A percentile compares a stretch with the other conserved stretches of the same genome.
These are phyloP conservation scores for Incumbomyces delicatus DNA, from an alignment of 2,329 filamentous ascomycete genomes.

Conservation along the genomic window DNA sequence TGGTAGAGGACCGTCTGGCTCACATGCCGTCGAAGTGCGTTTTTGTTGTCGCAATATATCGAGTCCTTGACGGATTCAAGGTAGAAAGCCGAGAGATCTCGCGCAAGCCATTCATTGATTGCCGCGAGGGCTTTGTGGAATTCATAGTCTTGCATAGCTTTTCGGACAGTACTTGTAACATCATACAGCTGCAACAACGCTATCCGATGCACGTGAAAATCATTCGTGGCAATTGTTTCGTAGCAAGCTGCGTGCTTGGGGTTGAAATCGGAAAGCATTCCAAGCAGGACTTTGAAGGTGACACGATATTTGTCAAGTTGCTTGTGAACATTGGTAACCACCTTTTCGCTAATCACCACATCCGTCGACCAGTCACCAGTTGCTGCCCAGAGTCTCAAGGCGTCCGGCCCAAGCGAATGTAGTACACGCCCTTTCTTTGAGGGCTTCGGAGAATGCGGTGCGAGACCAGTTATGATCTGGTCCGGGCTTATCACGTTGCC, in stretches of 20 bases:
- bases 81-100: constrained; percentile 85
- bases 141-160: constrained; percentile 60
- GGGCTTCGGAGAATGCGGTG: constrained; percentile 29
- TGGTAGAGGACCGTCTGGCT: constrained; percentile 48
- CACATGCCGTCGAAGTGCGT: constrained; percentile 49
- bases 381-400: constrained; percentile 80
- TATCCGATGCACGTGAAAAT: constrained; percentile 47
- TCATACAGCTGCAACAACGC: constrained; percentile 65
- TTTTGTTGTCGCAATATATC: constrained; percentile 70
- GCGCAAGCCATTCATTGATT: constrained; percentile 72
- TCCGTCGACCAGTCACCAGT: constrained; percentile 87
- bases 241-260: constrained; percentile 31
- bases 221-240: constrained; percentile 38
- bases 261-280: constrained; percentile 53
- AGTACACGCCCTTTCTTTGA: constrained; percentile 46
- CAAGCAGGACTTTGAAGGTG: constrained; percentile 83
- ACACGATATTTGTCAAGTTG: constrained; percentile 77
- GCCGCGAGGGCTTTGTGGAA: constrained; percentile 67
- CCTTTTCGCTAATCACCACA: constrained; percentile 67
- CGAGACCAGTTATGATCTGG: constrained; percentile 74
- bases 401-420: constrained; percentile 64
- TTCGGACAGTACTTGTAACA: constrained; percentile 54
- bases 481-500: constrained; percentile 76
- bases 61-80: constrained; percentile 87
- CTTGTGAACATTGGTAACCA: constrained; percentile 66